Evolutionary conservation across 768 basidiomycete species (phyloP), one percentile per base, ranked within the genome.

Genomic region (Sarcomyxa edulis): DNA sequence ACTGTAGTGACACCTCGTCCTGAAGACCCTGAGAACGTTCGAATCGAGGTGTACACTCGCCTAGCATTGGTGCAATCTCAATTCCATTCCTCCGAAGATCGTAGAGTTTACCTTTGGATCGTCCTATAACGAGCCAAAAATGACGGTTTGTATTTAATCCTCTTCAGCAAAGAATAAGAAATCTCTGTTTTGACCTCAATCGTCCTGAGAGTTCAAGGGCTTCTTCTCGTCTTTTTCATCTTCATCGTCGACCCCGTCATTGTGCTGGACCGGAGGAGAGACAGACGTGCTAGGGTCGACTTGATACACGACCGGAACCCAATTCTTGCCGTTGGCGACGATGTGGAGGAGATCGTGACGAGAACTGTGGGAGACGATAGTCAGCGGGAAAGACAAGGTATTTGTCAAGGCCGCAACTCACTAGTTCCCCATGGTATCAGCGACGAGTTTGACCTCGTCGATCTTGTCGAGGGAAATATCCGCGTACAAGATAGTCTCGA

Each of bases 41-140:
- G n/a, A n/a, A n/a, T n/a, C 14, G 54, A 65, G 37, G 45, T 62
- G 19, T n/a, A n/a, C n/a, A n/a, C n/a, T n/a, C n/a, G n/a, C n/a
- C 36, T 81, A 76, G 9, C 80, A 88, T 55, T 93, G 90, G 90
- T 92, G 88, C 62, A 91, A 94, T 56, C 69, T 95, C 7, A 85
- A 94, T 54, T 93, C 91, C 7, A 66, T 23, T 55, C 60, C 4
- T 90, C 93, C 7, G 80, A 91, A 56, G 74, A 95, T 21, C 72
- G 85, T 20, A 84, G 78, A 48, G 74, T 81, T 1, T 93, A 91
- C 61, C 75, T 96, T 4, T 78, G 78, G 36, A 83, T 94, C 82
- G 78, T 89, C 34, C 62, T 96, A 25, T 80, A 89, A 42, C 88
- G 94, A 60, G 84, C 91, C 14, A 91, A 94, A 54, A 56, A 70